Evolutionary conservation across 441 rosid species (phyloP).

Genomic region (Adansonia grandidieri): DNA sequence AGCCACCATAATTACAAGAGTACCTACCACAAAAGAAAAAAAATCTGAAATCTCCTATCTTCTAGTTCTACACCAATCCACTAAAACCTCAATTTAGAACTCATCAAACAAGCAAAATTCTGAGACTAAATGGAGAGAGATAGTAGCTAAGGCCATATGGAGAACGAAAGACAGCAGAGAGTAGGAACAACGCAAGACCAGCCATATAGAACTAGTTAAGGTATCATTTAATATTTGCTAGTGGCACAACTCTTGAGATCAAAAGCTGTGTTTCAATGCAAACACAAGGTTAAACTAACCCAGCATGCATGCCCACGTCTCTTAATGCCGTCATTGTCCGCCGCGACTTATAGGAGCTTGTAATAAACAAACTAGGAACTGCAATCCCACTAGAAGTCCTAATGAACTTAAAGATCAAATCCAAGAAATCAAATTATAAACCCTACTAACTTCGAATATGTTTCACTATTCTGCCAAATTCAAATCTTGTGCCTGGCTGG

Average conservation of each 20-base stretch:
- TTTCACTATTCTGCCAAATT: conserved; percentile 9
- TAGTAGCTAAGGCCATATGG: too few relatives aligned
- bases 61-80: not conserved
- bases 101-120: not conserved
- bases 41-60: not conserved
- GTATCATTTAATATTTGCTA: too few relatives aligned
- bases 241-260: too few relatives aligned
- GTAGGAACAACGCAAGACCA: not conserved
- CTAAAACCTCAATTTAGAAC: not conserved
- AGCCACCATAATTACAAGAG: not conserved
- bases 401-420: not conserved
- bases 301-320: not conserved
- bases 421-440: not conserved
- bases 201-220: not conserved
- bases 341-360: not conserved
- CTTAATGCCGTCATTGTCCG: not conserved
- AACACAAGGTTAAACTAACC: not conserved
- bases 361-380: not conserved
- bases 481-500: not conserved
- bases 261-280: too few relatives aligned
- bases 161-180: not conserved
- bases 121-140: not conserved
- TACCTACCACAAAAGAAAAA: not conserved
- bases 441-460: not conserved
- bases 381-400: not conserved